These are phyloP conservation scores for Schizosaccharomyces osmophilus DNA, from an alignment of 805 yeast genomes.

Conservation along the genomic window DNA sequence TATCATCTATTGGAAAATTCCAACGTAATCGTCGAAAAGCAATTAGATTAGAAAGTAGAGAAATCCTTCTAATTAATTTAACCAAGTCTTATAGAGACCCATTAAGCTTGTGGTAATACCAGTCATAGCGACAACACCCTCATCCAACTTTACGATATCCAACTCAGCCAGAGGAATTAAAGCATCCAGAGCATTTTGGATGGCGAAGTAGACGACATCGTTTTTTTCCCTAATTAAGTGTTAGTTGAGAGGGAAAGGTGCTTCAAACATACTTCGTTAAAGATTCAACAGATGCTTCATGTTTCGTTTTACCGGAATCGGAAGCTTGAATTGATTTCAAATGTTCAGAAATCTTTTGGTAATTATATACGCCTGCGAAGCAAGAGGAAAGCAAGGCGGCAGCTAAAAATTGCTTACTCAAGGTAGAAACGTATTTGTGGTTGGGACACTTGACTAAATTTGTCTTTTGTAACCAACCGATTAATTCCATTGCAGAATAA, in stretches of 20 bases:
- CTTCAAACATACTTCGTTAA: background rate
- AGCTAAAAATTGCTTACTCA: background rate
- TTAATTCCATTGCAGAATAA: background rate
- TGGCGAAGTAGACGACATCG: background rate
- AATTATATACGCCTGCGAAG: background rate
- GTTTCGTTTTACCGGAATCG: background rate
- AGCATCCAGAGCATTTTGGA: constrained; percentile 21
- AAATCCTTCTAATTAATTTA: background rate
- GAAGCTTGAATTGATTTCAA: background rate
- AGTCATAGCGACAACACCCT: constrained; percentile 60
- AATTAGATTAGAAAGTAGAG: too few species aligned
- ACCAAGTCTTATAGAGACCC: constrained; percentile 25
- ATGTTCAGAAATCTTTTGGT: background rate
- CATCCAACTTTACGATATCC: constrained; percentile 35
- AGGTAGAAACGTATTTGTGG: background rate
- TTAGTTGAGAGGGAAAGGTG: background rate
- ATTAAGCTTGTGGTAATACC: constrained; percentile 62
- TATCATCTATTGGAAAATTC: too few species aligned
- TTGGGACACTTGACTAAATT: background rate
- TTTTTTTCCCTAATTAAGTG: background rate
- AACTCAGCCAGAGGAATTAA: constrained; percentile 52
- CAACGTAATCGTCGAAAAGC: too few species aligned
- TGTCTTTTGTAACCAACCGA: background rate
- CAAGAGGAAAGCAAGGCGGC: background rate
- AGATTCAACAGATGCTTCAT: background rate